These are phyloP conservation scores for Cystobasidiopsis lactophilus DNA, from an alignment of 768 basidiomycete genomes.

Conservation along the genomic window DNA sequence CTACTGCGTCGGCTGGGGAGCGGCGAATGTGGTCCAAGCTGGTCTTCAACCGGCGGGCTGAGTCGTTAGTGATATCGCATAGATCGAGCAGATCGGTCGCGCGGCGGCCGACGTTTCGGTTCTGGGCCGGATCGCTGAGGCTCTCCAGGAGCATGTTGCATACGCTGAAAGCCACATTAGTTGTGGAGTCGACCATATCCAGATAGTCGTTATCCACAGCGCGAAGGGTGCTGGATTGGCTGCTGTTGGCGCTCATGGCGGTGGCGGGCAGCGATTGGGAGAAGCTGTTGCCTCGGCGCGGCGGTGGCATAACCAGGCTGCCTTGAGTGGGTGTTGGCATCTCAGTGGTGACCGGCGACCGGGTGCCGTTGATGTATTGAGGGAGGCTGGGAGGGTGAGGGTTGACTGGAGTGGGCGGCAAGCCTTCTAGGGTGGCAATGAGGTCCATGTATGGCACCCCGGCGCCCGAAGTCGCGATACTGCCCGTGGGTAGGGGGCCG, in stretches of 20 bases:
- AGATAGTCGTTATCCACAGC: not conserved
- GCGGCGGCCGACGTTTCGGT: not conserved
- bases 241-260: too few relatives aligned
- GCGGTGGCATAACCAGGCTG: not conserved
- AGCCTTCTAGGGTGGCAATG: not conserved
- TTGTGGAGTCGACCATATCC: not conserved
- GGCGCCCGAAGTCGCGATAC: not conserved
- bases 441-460: not conserved
- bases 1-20: not conserved
- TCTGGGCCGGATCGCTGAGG: not conserved
- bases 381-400: not conserved
- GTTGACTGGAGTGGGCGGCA: not conserved
- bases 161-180: not conserved
- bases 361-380: not conserved
- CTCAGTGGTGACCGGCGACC: not conserved
- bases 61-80: not conserved
- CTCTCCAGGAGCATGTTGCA: slow-evolving; percentile 1
- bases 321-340: not conserved
- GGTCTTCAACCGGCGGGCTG: not conserved
- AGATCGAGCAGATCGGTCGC: not conserved
- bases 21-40: not conserved
- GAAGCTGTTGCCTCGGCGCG: not conserved
- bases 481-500: not conserved
- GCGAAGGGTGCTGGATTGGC: not conserved
- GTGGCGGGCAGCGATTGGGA: not conserved